Evolutionary conservation across 768 basidiomycete species (phyloP).

Genomic region (Leccinum rimulosum): DNA sequence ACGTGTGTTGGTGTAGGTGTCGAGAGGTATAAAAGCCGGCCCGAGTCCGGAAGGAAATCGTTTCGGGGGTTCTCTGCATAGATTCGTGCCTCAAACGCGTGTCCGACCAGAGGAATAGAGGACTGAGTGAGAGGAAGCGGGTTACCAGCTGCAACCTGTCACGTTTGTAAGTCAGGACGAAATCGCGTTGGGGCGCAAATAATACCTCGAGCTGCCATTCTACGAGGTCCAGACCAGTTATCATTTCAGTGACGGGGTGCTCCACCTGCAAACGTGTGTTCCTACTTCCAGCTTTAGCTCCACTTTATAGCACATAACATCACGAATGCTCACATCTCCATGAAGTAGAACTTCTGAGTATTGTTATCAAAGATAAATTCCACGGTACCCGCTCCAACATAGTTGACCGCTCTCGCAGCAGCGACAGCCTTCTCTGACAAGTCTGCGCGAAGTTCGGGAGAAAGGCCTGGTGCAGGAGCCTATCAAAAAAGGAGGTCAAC

Average conservation of each 20-base stretch:
- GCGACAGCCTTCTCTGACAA: conserved; percentile 85
- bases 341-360: conserved; percentile 84
- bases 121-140: conserved; percentile 74
- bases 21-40: conserved; percentile 74
- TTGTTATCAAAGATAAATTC: conserved; percentile 97
- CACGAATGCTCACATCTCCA: conserved; percentile 74
- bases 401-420: conserved; percentile 89
- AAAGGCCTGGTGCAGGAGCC: conserved; percentile 90
- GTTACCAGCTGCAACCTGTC: conserved; percentile 84
- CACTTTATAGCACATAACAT: background rate
- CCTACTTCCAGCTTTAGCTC: conserved; percentile 39
- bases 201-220: conserved; percentile 89
- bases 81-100: conserved; percentile 93
- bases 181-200: background rate
- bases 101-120: conserved; percentile 82
- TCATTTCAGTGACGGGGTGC: conserved; percentile 93
- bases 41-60: conserved; percentile 91
- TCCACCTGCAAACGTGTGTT: conserved; percentile 86
- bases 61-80: conserved; percentile 95
- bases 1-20: conserved; percentile 71
- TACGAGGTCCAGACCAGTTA: conserved; percentile 90
- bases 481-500: conserved; percentile 27
- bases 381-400: conserved; percentile 91
- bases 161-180: background rate
- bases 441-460: conserved; percentile 73